Evolutionary conservation across 1,139 yeast genomes (phyloP), one percentile per base, ranked within the genome.

Genomic region (Yarrowia galli): DNA sequence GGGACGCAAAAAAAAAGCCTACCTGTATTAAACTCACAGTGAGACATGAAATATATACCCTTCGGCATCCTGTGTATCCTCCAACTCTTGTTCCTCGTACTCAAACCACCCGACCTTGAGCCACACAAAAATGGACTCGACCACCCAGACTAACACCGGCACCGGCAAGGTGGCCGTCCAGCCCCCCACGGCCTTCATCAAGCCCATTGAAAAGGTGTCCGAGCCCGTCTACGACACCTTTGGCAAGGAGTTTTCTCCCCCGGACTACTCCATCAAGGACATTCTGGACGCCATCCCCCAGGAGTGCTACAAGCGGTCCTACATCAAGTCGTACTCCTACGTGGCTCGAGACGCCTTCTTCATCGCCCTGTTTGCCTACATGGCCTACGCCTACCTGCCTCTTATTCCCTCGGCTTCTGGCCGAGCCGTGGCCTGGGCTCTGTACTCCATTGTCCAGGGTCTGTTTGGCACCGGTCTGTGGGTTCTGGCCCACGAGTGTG

Each of bases 401-500:
- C 72, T 76, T 69, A 77, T 89, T 64, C 84, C 86, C 40, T 79
- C 78, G 71, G 74, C 77, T 63, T 71, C 75, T 13, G 74, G 80
- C 16, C 83, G 95, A 74, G 83, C 84, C 70, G 78, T 79, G 10
- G 83, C 85, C 67, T 91, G 96, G 93, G 74, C 82, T 63, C 79
- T 76, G 45, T 88, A 88, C 77, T 84, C 86, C 35, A 76, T 82
- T 69, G 78, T 80, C 56, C 86, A 87, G 73, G 91, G 96, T 64
- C 81, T 89, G 72, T 84, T 88, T 74, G 90, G 91, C 40, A 88
- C 91, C 70, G 97, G 96, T 43, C 75, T 89, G 72, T 91, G 97
- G 97, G 89, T 91, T 71, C 79, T 91, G 77, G 96, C 96, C 70
- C 97, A 91, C 79, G 97, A 91, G 80, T 91, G 97, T 81, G 97